Evolutionary conservation across 2,329 filamentous ascomycete genomes (phyloP), one percentile per base, ranked within the genome.

Genomic region (Rosellinia necatrix): DNA sequence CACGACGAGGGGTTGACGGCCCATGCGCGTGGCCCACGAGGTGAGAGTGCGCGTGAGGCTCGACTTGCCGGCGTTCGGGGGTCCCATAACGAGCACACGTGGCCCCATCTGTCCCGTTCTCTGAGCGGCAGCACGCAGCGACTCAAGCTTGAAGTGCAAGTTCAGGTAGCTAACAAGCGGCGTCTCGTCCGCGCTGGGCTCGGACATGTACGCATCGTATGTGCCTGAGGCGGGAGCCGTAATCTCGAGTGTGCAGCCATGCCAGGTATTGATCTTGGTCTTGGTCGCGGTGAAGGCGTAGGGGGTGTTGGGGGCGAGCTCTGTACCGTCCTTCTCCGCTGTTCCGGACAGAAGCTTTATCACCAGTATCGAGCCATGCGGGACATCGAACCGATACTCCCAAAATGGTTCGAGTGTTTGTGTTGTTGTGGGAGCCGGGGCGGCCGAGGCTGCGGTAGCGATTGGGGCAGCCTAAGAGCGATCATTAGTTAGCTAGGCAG

Each of bases 241-340:
- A 56, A 97, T 80, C 72, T 97, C 90, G 58, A 99, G 77, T 49
- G 86, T 86, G 74, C 92, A 97, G 66, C 94, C 93, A 68, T 93
- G 86, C 88, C 91, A 96, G 47, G 92, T 96, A 72, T 90, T 90
- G 68, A 99, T 88, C 59, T 93, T 92, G 55, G 90, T 89, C 76
- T 96, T 96, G 64, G 83, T 84, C 53, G 91, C 90, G 41, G 83
- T 82, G 73, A 99, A 93, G 27, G 81, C 87, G 76, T 97, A 97
- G 8, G 84, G 81, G 48, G 89, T 88, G 53, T 88, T 89, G 8
- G 84, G 81, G 9, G 92, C 92, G 38, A 99, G 88, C 76, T 99
- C 94, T 52, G 93, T 92, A 70, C 94, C 94, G 71, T 97, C 96
- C 69, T 96, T 86, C 74, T 99, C 94, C 44, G 93, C 94, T 1